A percentile compares a stretch with the other conserved stretches of the same genome.
phyloP scores from a whole-genome alignment of 805 yeast genomes.

The Diddensiella caesifluorescens region DNA sequence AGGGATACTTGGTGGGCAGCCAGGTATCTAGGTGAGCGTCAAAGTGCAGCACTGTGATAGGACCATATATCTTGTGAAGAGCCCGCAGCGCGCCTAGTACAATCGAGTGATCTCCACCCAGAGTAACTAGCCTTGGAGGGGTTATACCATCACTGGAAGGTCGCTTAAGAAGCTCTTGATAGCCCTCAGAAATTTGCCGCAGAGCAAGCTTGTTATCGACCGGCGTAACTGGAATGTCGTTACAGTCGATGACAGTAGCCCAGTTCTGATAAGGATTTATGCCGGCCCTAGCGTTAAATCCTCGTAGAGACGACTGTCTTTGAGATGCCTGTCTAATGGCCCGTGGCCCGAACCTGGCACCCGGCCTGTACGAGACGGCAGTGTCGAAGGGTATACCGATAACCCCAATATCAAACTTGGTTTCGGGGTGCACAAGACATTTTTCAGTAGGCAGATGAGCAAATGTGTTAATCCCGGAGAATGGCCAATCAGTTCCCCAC shows the following conservation, averaged over 20 bases:
- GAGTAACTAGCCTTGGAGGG: constrained; percentile 47
- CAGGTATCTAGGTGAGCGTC: constrained; percentile 87
- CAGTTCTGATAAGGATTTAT: constrained; percentile 53
- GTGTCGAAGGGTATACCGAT: constrained; percentile 84
- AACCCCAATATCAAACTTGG: constrained; percentile 59
- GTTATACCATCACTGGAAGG: constrained; percentile 23
- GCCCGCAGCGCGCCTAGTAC: constrained; percentile 69
- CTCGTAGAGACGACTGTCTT: constrained; percentile 63
- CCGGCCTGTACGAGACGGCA: constrained; percentile 71
- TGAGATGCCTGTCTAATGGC: constrained; percentile 34
- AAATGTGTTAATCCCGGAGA: constrained; percentile 41
- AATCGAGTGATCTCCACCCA: constrained; percentile 83
- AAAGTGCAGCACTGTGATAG: constrained; percentile 68
- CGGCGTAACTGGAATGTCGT: constrained; percentile 65
- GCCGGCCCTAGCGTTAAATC: constrained; percentile 63
- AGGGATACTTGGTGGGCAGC: constrained; percentile 72
- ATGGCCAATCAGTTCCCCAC: constrained; percentile 75
- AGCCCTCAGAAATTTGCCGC: constrained; percentile 54
- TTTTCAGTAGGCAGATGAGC: constrained; percentile 62
- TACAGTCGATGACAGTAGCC: constrained; percentile 58
- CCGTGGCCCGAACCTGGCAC: constrained; percentile 76
- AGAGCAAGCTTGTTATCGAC: constrained; percentile 61
- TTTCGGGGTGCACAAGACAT: constrained; percentile 47
- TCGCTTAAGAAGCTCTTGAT: constrained; percentile 46
- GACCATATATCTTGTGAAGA: constrained; percentile 54